Conservation (phyloP, 208 protist species). For the Trypanosoma brucei region DNA sequence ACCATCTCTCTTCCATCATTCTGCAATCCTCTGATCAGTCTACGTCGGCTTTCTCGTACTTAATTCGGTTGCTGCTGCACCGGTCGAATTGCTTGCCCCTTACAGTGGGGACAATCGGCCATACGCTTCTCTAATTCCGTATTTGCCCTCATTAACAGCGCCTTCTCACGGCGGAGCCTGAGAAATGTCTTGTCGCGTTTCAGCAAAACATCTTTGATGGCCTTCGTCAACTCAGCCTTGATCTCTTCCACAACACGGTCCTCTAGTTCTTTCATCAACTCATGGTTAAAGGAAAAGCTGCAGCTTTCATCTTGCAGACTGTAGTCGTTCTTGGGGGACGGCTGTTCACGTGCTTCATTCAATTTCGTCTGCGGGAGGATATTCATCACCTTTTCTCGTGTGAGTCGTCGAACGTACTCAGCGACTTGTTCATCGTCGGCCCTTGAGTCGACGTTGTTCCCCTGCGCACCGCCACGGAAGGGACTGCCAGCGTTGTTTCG, state of each 20-base stretch:
- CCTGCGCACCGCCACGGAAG: neutral
- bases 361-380: conserved; percentile 4
- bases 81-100: neutral
- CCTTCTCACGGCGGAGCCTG: conserved; percentile 43
- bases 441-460: too few species aligned
- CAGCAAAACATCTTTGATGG: conserved; percentile 37
- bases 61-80: neutral
- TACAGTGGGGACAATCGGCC: conserved; percentile 6
- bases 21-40: too few species aligned
- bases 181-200: conserved; percentile 40
- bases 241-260: conserved; percentile 27
- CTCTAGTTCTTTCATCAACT: conserved; percentile 23
- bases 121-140: conserved; percentile 9
- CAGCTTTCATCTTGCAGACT: neutral
- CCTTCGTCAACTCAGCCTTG: conserved; percentile 33
- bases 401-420: neutral
- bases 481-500: neutral
- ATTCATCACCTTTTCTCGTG: conserved; percentile 12
- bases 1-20: too few species aligned
- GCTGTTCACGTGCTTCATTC: neutral
- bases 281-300: neutral
- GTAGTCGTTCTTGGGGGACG: neutral
- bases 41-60: too few species aligned
- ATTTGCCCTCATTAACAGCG: conserved; percentile 20
- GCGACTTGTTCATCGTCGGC: neutral